phyloP scores from a whole-genome alignment of 352 stramenopile species.

The Globisporangium paroecandrum region DNA sequence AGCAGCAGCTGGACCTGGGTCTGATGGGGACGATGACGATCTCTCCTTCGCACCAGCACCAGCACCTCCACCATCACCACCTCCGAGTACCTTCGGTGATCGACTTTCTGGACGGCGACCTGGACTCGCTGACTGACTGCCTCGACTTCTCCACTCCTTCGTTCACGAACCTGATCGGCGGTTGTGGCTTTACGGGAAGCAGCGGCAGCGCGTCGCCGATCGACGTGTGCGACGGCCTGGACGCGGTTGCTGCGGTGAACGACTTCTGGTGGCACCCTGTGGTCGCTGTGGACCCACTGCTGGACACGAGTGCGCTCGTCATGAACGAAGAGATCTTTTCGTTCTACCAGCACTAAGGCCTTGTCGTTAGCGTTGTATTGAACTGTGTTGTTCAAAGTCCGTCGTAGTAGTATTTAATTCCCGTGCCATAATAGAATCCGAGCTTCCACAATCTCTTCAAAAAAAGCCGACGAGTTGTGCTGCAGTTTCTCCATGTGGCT shows the following conservation, averaged over 20 bases:
- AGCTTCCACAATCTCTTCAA: not conserved
- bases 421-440: not conserved
- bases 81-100: not conserved
- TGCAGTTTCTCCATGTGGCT: too few species aligned
- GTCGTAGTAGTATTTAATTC: slow-evolving; percentile 11
- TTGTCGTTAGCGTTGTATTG: not conserved
- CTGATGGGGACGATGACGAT: not conserved
- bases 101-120: slow-evolving; percentile 12
- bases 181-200: not conserved
- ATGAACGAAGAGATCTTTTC: slow-evolving; percentile 5
- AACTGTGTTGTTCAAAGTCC: not conserved
- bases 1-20: not conserved
- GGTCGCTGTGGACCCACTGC: not conserved
- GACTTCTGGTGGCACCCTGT: slow-evolving; percentile 14
- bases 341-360: not conserved
- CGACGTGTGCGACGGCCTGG: slow-evolving; percentile 17
- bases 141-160: slow-evolving; percentile 7
- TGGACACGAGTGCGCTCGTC: slow-evolving; percentile 2
- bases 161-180: not conserved
- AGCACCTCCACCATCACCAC: not conserved
- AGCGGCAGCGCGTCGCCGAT: slow-evolving; percentile 13
- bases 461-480: too few species aligned
- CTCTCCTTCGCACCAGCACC: not conserved
- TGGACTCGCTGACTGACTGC: slow-evolving; percentile 11
- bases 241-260: slow-evolving; percentile 12